Conservation (phyloP, 225 moss, liverwort and hornwort genomes). For the Rhytidiadelphus loreus region DNA sequence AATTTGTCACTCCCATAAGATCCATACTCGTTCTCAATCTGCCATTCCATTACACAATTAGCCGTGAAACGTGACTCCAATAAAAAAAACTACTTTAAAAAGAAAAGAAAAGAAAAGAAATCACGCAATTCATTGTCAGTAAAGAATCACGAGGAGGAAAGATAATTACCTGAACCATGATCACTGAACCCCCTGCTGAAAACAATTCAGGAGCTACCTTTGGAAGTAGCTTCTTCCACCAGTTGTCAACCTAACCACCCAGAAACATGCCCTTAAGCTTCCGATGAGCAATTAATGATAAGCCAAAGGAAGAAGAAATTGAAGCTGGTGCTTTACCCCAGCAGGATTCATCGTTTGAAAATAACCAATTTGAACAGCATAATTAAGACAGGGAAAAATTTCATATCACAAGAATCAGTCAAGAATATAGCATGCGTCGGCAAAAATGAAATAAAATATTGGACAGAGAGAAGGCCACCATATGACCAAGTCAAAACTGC, state of each 20-base stretch:
- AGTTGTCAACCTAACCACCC: conserved; percentile 58
- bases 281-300: not conserved
- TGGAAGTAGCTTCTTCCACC: conserved; percentile 75
- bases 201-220: conserved; percentile 51
- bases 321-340: not conserved
- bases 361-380: not conserved
- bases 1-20: conserved; percentile 68
- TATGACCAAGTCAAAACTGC: not conserved
- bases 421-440: not conserved
- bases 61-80: not conserved
- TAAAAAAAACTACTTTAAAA: not conserved
- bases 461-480: not conserved
- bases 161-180: conserved; percentile 68
- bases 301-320: too few relatives aligned
- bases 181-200: conserved; percentile 58
- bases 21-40: conserved; percentile 93
- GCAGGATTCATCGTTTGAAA: not conserved
- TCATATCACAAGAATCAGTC: not conserved
- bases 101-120: not conserved
- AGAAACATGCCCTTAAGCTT: not conserved
- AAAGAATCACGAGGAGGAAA: not conserved
- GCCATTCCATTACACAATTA: not conserved
- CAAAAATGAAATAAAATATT: not conserved
- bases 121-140: not conserved
- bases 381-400: not conserved